Base-by-base conservation (phyloP, 768 basidiomycete species). In the Cubamyces lactineus region DNA sequence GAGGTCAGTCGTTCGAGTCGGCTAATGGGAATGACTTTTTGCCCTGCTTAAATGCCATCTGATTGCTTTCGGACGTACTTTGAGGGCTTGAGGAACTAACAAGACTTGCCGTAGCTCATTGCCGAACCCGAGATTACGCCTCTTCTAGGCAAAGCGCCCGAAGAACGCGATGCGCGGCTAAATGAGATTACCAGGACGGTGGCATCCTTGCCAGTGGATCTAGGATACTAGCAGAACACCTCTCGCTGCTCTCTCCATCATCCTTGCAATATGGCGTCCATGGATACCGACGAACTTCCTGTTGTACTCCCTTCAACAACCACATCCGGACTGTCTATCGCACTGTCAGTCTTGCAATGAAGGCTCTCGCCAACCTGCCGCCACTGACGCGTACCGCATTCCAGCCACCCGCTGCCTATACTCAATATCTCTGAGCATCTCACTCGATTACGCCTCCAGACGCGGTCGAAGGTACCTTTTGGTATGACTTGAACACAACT, bases 351-450 rank as follows among this genome's bases (percentile, higher is more conserved):
- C 52, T 53, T 42, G 23, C 13, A 43, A 47, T 54, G 24, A 21
- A 26, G 26, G 19, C 48, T 45, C 38, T 49, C 23, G 67, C 15
- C 15, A 28, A 28, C 23, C 50, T 59, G 28, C 23, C 61, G 51
- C 72, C 50, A 69, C 67, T 69, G 68, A 70, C 66, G 53, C 41
- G 65, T 51, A 45, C 28, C 34, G 34, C 13, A 21, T 66, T 66
- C 73, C 38, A 98, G 96, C 57, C 97, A 98, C 74, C 96, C 97
- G 40, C 82, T 98, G 15, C 94, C 97, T 11, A 94, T 99, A 71
- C 83, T 99, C 64, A 97, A 95, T 75, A 90, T 98, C 70, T 97
- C 96, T 1, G 97, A 98, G 70, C 96, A 98, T 77, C 82, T 92
- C 69, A 96, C 92, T 45, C 85, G 97, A 64, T 78, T 87, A 60